These are phyloP conservation scores for Rhododendron griersonianum DNA, from an alignment of 148 eudicot genomes.

Conservation along the genomic window DNA sequence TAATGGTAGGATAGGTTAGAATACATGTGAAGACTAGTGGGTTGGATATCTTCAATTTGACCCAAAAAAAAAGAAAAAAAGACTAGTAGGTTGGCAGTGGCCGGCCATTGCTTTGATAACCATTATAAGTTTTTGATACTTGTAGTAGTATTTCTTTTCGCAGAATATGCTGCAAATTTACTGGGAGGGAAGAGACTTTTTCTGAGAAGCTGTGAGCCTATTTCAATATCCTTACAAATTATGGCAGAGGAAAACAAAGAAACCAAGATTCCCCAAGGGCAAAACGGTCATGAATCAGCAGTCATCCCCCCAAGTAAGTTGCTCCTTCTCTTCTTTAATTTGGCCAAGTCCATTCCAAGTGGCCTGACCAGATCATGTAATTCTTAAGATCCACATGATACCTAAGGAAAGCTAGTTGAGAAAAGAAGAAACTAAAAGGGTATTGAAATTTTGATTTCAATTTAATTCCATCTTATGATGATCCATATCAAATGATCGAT, in stretches of 20 bases:
- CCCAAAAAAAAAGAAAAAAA: too few species aligned
- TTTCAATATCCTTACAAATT: not conserved
- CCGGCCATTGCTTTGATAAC: too few species aligned
- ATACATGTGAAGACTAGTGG: too few species aligned
- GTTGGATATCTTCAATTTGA: too few species aligned
- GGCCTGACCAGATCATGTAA: not conserved
- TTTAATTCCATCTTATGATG: not conserved
- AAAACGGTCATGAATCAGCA: not conserved
- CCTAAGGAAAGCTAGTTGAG: not conserved
- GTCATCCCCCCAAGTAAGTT: not conserved
- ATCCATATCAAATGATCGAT: not conserved
- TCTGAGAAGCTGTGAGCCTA: not conserved
- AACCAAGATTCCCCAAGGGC: not conserved
- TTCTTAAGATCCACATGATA: not conserved
- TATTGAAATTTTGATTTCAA: not conserved
- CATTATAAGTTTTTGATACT: too few species aligned
- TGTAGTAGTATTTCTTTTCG: not conserved
- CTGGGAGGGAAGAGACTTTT: too few species aligned
- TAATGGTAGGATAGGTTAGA: too few species aligned
- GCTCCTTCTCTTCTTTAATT: not conserved
- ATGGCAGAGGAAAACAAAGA: constrained; percentile 2
- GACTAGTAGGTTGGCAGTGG: too few species aligned
- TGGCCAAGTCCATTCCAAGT: not conserved
- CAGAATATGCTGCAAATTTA: not conserved
- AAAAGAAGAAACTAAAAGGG: not conserved